Percentiles rank a stretch among this genome's conserved stretches.
phyloP scores from a whole-genome alignment of 1,284 basidiomycete species.

The Trametes pubescens region DNA sequence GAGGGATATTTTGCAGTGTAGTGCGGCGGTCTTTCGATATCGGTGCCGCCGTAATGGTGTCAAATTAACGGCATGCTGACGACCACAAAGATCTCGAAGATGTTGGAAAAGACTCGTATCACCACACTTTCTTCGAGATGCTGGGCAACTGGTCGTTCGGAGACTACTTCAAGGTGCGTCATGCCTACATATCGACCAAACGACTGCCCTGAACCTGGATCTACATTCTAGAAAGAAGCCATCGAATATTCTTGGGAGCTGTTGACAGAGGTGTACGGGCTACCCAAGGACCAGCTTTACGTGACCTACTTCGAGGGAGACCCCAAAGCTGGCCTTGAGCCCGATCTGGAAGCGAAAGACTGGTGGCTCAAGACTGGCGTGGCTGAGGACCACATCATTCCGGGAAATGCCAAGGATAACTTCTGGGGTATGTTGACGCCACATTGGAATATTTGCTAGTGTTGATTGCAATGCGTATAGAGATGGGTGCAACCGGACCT shows the following conservation, averaged over 20 bases:
- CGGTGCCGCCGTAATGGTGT: neutral
- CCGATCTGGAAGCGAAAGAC: slow-evolving; percentile 89
- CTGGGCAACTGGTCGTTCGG: slow-evolving; percentile 99
- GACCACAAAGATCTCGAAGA: slow-evolving; percentile 86
- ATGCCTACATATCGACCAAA: no score
- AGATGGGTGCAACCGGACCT: slow-evolving; percentile 98
- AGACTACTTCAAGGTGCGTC: slow-evolving; percentile 94
- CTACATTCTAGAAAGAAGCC: slow-evolving; percentile 83
- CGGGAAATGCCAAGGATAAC: slow-evolving; percentile 97
- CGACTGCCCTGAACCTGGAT: neutral
- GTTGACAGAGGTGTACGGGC: slow-evolving; percentile 87
- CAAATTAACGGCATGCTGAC: neutral
- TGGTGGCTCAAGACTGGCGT: slow-evolving; percentile 91
- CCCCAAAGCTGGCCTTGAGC: slow-evolving; percentile 82
- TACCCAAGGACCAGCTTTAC: slow-evolving; percentile 92
- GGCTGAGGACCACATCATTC: slow-evolving; percentile 88
- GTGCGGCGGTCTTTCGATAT: no score
- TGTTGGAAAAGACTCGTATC: slow-evolving; percentile 97
- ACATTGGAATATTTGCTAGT: no score
- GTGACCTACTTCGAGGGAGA: slow-evolving; percentile 99
- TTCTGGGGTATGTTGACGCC: slow-evolving; percentile 86
- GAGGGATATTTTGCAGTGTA: no score
- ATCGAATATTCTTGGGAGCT: slow-evolving; percentile 95
- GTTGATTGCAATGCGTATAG: slow-evolving; percentile 50
- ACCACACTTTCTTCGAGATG: slow-evolving; percentile 99